Evolutionary conservation across 208 protist species (phyloP).

Genomic region (Trypanosoma congolense): DNA sequence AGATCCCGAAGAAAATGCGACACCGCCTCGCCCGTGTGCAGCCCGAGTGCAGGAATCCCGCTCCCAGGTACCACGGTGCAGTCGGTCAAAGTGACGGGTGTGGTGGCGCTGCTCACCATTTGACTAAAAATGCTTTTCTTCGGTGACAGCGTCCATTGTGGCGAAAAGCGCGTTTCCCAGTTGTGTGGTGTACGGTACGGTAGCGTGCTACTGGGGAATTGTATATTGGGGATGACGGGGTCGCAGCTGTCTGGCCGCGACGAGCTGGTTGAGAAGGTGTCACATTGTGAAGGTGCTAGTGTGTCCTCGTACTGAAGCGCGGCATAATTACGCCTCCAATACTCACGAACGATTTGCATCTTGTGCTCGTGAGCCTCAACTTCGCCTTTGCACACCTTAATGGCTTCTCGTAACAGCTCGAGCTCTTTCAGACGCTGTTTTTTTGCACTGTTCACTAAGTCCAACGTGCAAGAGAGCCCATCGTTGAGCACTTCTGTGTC

Average conservation of each 20-base stretch:
- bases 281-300: too few species aligned
- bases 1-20: constrained; percentile 69
- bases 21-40: constrained; percentile 40
- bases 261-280: too few species aligned
- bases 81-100: neutral
- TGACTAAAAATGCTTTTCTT: neutral
- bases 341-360: constrained; percentile 31
- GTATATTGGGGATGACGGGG: too few species aligned
- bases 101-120: neutral
- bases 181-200: neutral
- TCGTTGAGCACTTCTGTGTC: constrained; percentile 22
- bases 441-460: constrained; percentile 11
- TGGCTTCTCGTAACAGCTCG: constrained; percentile 10
- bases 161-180: neutral
- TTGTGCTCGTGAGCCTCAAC: constrained; percentile 15
- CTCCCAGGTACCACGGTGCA: neutral
- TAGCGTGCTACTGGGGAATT: too few species aligned
- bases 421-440: constrained; percentile 26
- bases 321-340: constrained; percentile 55
- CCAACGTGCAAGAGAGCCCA: constrained; percentile 21
- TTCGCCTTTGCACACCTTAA: constrained; percentile 7
- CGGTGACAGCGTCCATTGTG: neutral
- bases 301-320: too few species aligned
- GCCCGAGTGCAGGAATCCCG: constrained; percentile 20
- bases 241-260: too few species aligned